Evolutionary conservation across 108 stramenopile genomes (phyloP), one percentile per base, ranked within the genome.

Genomic region (Skeletonema tropicum): DNA sequence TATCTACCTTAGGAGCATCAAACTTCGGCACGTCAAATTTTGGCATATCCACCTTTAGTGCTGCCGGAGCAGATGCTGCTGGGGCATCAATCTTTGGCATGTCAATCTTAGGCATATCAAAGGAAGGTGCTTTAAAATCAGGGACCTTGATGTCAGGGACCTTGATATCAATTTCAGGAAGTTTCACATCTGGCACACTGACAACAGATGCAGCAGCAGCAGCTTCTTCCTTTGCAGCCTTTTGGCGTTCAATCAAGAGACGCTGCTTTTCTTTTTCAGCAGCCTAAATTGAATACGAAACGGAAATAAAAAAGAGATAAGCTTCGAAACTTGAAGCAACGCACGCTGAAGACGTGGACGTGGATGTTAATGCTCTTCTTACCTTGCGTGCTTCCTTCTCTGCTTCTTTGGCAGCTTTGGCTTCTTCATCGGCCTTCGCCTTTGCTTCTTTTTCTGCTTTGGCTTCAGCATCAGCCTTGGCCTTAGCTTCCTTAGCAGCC

Each of bases 1-100:
- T 59, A 6, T 73, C 57, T 19, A 85, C 46, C 14, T 55, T 61
- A 0, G 86, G 80, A 11, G 61, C 64, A 23, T 85, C 71, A 38
- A 91, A 46, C 70, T 89, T 88, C 33, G 84, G 82, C 48, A 68
- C 61, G 48, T 76, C 75, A 60, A 86, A 84, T 15, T 78, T 69
- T 14, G 80, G 71, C 25, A 74, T 52, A 30, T 86, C 83, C 10
- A 86, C 32, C 60, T 86, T 87, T 7, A 87, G 86, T n/a, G 79
- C 74, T 17, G 41, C 61, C 6, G 38, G 45, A 35, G 61, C 48
- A 4, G 48, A 41, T 6, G 25, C 25, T 17, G 60, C 36, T 36
- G 60, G 36, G 26, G 60, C 60, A 21, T 49, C 48, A 49, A 49
- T 49, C 48, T 49, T 49, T 19, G 48, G 48, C 41, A 49, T 57